A percentile compares a stretch with the other conserved stretches of the same genome.
Evolutionary conservation across 331 rosid species (phyloP).

Genomic region (Rosa hybrid): DNA sequence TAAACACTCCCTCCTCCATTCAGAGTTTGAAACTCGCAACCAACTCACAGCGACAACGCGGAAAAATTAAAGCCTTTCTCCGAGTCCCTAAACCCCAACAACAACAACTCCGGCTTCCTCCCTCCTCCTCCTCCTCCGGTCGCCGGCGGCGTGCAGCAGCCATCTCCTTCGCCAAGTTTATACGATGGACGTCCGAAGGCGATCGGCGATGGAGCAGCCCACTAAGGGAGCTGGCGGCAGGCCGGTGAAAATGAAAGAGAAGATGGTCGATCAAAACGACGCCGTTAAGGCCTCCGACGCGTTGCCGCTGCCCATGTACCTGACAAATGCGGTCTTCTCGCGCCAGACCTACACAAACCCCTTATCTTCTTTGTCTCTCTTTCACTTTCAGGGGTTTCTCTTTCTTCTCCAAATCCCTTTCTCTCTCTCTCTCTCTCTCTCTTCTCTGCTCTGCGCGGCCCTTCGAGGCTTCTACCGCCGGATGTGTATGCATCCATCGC

Average conservation of each 20-base stretch:
- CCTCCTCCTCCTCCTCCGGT: not conserved
- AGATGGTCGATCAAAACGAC: slow-evolving; percentile 15
- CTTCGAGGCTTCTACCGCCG: no score
- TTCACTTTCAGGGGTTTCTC: no score
- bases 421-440: no score
- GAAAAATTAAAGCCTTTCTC: not conserved
- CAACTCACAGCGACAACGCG: not conserved
- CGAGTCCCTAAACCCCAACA: not conserved
- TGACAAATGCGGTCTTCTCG: slow-evolving; percentile 44
- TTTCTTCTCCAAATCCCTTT: no score
- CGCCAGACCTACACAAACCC: no score
- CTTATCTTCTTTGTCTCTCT: no score
- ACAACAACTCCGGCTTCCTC: no score
- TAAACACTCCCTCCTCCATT: slow-evolving; percentile 19
- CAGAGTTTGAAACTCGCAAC: slow-evolving; percentile 1
- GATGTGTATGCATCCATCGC: no score
- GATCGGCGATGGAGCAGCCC: slow-evolving; percentile 27
- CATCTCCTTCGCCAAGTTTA: not conserved
- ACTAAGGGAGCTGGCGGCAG: not conserved
- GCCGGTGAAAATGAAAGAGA: slow-evolving; percentile 9
- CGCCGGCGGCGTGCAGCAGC: slow-evolving; percentile 13
- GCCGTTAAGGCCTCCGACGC: slow-evolving; percentile 43
- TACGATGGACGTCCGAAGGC: slow-evolving; percentile 42
- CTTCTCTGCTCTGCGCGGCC: no score
- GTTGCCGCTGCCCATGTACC: slow-evolving; percentile 39